These are phyloP conservation scores for Penicillium steckii DNA, from an alignment of 495 filamentous ascomycete genomes.

Conservation along the genomic window DNA sequence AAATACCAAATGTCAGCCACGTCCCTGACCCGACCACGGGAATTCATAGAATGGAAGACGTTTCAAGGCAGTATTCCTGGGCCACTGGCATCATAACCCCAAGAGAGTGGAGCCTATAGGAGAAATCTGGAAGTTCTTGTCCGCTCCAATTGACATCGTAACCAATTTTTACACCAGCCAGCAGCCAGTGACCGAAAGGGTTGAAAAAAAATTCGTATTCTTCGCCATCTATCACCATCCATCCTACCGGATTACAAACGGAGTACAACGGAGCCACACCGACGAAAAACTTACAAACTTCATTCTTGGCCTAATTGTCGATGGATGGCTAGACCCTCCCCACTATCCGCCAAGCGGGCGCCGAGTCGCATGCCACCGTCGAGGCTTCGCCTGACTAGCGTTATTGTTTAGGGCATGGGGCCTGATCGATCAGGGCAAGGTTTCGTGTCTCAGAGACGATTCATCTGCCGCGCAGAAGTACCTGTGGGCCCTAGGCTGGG, in stretches of 20 bases:
- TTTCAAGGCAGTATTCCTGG: not conserved
- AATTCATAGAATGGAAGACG: not conserved
- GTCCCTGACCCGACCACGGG: not conserved
- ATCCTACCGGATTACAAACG: not conserved
- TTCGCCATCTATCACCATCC: not conserved
- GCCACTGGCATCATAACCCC: not conserved
- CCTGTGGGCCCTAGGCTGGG: not conserved
- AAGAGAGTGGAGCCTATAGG: not conserved
- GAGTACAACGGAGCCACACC: not conserved
- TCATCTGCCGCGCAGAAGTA: not conserved
- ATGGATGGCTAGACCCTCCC: not conserved
- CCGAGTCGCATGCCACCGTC: not conserved
- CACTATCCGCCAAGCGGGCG: not conserved
- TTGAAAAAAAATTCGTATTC: not conserved
- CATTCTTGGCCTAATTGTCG: not conserved
- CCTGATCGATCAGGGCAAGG: not conserved
- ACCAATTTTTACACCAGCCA: not conserved
- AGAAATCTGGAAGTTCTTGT: not conserved
- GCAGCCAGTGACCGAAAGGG: not conserved
- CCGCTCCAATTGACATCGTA: not conserved
- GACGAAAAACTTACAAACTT: not conserved
- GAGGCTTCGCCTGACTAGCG: constrained; percentile 1
- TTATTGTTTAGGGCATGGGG: not conserved
- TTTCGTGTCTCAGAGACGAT: not conserved
- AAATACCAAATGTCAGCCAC: not conserved